Conservation (phyloP, 306 rosid species). For the Prinsepia uniflora region DNA sequence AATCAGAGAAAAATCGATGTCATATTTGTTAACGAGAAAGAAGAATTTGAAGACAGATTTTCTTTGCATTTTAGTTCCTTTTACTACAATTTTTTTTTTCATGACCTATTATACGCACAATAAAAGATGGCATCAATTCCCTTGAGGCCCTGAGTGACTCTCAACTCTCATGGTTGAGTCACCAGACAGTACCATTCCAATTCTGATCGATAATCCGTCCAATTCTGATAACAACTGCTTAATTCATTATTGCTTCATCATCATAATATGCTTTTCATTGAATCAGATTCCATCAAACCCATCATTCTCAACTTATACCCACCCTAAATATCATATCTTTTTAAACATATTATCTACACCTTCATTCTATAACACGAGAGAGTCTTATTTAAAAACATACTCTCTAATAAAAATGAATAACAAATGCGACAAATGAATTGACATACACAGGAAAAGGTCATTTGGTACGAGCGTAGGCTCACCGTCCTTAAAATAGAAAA, state of each 20-base stretch:
- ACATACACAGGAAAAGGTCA: no score
- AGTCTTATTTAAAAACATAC: no score
- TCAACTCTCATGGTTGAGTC: not conserved
- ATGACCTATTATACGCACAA: no score
- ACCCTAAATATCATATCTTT: no score
- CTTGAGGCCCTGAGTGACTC: not conserved
- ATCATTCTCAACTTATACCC: no score
- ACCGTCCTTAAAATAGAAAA: no score
- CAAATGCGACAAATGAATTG: no score
- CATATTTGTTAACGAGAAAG: no score
- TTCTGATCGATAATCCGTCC: not conserved
- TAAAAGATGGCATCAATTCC: constrained; percentile 18
- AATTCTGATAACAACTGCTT: not conserved
- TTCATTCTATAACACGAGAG: no score
- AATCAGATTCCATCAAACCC: constrained; percentile 9
- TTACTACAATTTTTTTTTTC: not conserved
- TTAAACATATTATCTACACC: no score
- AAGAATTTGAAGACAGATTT: not conserved
- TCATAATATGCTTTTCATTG: constrained; percentile 2
- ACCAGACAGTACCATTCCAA: not conserved
- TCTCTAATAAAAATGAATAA: no score
- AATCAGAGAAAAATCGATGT: constrained; percentile 18
- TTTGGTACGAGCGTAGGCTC: no score
- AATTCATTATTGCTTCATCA: constrained; percentile 3
- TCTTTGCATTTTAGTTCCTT: not conserved